A percentile compares a stretch with the other conserved stretches of the same genome.
Conservation (phyloP, 305 asterid genomes). For the Fraxinus xanthoxyloides region DNA sequence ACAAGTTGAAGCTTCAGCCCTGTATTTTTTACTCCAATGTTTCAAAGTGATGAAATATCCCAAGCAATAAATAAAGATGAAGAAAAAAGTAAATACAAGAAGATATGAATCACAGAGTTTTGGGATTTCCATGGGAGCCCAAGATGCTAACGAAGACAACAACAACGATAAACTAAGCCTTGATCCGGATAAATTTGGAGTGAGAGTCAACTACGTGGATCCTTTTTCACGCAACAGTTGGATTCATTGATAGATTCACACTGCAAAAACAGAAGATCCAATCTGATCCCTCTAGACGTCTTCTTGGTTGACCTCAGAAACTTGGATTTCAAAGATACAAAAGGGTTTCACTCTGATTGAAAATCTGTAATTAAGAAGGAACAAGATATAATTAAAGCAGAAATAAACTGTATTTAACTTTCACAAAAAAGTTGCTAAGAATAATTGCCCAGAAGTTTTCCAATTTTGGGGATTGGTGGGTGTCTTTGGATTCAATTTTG, state of each 20-base stretch:
- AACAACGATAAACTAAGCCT: background rate
- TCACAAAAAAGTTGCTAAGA: background rate
- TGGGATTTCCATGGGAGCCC: conserved; percentile 37
- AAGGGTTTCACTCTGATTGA: conserved; percentile 6
- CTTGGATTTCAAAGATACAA: background rate
- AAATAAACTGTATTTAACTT: background rate
- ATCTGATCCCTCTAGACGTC: background rate
- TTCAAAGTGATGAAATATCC: conserved; percentile 45
- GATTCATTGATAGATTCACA: background rate
- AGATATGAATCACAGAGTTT: conserved; percentile 32
- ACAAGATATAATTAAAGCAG: background rate
- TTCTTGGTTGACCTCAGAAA: background rate
- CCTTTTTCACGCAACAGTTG: background rate
- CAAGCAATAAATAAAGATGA: conserved; percentile 37
- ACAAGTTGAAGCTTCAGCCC: conserved; percentile 67
- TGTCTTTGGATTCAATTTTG: background rate
- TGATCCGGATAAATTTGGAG: background rate
- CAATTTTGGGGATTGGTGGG: background rate
- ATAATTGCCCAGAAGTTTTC: background rate
- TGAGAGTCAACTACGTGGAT: background rate
- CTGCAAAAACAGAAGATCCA: background rate
- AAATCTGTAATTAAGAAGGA: background rate
- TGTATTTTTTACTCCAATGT: conserved; percentile 47
- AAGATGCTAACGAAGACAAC: background rate
- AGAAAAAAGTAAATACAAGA: conserved; percentile 40